These are phyloP conservation scores for Isochrysis galbana DNA, from an alignment of 78 protist genomes.

Conservation along the genomic window DNA sequence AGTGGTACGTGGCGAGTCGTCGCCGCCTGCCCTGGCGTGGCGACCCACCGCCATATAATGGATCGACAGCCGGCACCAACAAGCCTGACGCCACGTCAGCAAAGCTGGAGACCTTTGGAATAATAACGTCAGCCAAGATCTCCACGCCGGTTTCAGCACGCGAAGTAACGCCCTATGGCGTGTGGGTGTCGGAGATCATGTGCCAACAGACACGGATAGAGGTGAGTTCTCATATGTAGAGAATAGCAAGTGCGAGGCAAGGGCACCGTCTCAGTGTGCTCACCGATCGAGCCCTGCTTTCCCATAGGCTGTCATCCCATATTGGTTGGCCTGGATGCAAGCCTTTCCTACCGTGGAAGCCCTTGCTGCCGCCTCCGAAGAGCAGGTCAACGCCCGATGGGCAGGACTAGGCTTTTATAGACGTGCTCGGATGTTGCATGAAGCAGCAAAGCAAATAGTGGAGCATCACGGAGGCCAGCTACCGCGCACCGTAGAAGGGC, in stretches of 20 bases:
- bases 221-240: no score
- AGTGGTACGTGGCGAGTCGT: not conserved
- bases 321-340: conserved; percentile 4
- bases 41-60: conserved; percentile 23
- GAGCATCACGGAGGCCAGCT: not conserved
- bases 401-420: conserved; percentile 86
- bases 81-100: not conserved
- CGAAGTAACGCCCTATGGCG: conserved; percentile 54
- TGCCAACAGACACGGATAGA: conserved; percentile 80
- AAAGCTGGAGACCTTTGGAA: no score
- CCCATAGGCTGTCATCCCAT: conserved; percentile 16
- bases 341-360: conserved; percentile 73
- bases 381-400: conserved; percentile 69
- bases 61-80: not conserved
- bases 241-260: no score
- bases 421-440: conserved; percentile 70
- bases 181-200: conserved; percentile 89
- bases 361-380: conserved; percentile 56
- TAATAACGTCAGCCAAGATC: no score
- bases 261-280: no score
- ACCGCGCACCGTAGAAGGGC: not conserved
- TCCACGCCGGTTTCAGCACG: not conserved
- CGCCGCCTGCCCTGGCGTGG: conserved; percentile 33
- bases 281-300: no score
- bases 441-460: conserved; percentile 64